Evolutionary conservation across 2,329 filamentous ascomycete genomes (phyloP), one percentile per base, ranked within the genome.

Genomic region (Aspergillus jensenii): DNA sequence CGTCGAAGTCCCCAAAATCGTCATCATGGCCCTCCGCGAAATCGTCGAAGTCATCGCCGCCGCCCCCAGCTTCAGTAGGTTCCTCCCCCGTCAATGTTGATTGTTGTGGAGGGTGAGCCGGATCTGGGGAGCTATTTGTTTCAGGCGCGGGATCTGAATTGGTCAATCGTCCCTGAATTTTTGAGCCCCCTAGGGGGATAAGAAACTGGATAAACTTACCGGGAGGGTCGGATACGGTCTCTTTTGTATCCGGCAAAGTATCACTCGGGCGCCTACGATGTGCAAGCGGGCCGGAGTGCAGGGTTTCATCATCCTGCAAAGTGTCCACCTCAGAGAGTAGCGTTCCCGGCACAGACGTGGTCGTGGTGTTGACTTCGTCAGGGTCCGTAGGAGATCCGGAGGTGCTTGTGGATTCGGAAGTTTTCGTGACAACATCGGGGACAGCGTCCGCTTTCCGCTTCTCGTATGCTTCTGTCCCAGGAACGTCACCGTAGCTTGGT

Each of bases 1-100:
- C 77, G 69, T 87, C 86, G 75, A 90, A 90, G 68, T 90, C 87
- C 61, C 83, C 82, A 74, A 86, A 84, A 68, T 84, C 81, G 65
- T 81, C 80, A 65, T 80, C 79, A 59, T 79, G 79, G 47, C 81
- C 81, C 65, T 82, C 78, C 59, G 78, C 75, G 62, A 81, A 83
- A 54, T 82, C 80, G 65, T 81, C 79, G 70, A 82, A 82, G 31
- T 82, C 79, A 55, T 86, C 87, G 71, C 86, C 85, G 64, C 88
- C 89, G 69, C 89, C 21, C 21, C 21, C 67, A 86, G 59, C 60
- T 87, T 67, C 83, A 53, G 87, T 84, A 68, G 86, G 82, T 72
- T 65, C 60, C 33, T 61, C 77, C 45, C 65, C 63, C 31, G 60
- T 60, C 35, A 63, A 47, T 53, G 58, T 85, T 83, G 59, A 62